Conservation (phyloP, 139 green algal genomes). For the Deuterostichococcus epilithicus region DNA sequence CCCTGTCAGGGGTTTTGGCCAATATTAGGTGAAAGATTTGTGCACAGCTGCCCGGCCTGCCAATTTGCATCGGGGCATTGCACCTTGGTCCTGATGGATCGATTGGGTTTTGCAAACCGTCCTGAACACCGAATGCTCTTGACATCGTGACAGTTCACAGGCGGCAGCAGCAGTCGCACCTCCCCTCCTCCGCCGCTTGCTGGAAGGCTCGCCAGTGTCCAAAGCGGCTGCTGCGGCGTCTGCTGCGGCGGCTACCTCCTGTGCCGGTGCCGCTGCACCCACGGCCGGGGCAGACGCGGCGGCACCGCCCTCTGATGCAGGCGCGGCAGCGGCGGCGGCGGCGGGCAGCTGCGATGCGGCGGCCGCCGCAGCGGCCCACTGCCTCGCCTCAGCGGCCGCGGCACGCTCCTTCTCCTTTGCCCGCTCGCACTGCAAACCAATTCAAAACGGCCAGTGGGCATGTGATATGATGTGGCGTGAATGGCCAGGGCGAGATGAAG, state of each 20-base stretch:
- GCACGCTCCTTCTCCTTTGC: slow-evolving; percentile 36
- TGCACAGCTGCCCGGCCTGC: too few species aligned
- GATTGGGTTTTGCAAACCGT: too few species aligned
- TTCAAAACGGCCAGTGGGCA: too few species aligned
- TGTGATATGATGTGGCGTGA: too few species aligned
- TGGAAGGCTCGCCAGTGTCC: not conserved
- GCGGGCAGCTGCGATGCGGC: not conserved
- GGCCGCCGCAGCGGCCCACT: not conserved
- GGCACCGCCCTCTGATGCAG: not conserved
- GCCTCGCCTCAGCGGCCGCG: slow-evolving; percentile 22
- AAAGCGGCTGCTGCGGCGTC: not conserved
- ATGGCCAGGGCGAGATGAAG: too few species aligned
- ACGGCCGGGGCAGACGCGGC: slow-evolving; percentile 7
- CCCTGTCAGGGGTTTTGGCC: too few species aligned
- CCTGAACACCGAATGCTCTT: too few species aligned
- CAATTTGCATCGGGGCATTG: too few species aligned
- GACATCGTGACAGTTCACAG: too few species aligned
- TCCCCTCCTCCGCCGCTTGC: not conserved
- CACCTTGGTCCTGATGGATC: too few species aligned
- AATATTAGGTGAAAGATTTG: too few species aligned
- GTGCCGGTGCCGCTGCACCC: not conserved
- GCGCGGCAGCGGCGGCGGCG: not conserved
- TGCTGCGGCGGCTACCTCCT: slow-evolving; percentile 8
- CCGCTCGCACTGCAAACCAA: slow-evolving; percentile 22
- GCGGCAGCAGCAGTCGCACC: not conserved